These are phyloP conservation scores for Amanita polypyramis DNA, from an alignment of 768 basidiomycete species.

Conservation along the genomic window DNA sequence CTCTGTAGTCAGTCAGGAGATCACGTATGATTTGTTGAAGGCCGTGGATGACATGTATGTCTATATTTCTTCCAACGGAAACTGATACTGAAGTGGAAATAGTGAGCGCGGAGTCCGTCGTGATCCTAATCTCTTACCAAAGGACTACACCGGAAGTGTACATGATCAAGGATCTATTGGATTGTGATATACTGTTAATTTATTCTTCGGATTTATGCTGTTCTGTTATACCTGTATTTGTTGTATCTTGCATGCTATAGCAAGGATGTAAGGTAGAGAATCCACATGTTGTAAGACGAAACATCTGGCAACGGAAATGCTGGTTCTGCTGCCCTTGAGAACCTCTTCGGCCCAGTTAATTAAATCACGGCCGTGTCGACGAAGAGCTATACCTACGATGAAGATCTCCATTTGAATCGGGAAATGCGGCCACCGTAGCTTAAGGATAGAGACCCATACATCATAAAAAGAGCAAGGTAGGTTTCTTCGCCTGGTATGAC, in stretches of 20 bases:
- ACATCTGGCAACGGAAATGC: too few relatives aligned
- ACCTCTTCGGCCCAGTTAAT: too few relatives aligned
- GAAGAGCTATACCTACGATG: too few relatives aligned
- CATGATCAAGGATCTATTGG: conserved; percentile 36
- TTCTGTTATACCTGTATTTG: not conserved
- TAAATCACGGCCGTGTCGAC: too few relatives aligned
- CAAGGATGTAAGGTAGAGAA: too few relatives aligned
- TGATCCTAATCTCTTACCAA: conserved; percentile 55
- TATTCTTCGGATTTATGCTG: not conserved
- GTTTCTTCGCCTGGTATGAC: too few relatives aligned
- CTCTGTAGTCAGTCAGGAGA: conserved; percentile 83
- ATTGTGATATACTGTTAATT: conserved; percentile 13
- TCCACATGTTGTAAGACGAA: too few relatives aligned
- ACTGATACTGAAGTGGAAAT: conserved; percentile 1
- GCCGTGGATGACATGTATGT: conserved; percentile 90
- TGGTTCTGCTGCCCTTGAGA: too few relatives aligned
- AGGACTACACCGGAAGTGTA: conserved; percentile 39
- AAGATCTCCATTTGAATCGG: too few relatives aligned
- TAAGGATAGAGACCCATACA: too few relatives aligned
- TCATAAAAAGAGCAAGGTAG: too few relatives aligned
- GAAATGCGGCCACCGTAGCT: too few relatives aligned
- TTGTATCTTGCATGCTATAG: not conserved
- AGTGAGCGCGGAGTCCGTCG: conserved; percentile 62
- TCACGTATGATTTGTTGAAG: conserved; percentile 88
- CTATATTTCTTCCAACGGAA: not conserved